These are phyloP conservation scores for Fusarium papillatum DNA, from an alignment of 2,329 filamentous ascomycete genomes.

Conservation along the genomic window DNA sequence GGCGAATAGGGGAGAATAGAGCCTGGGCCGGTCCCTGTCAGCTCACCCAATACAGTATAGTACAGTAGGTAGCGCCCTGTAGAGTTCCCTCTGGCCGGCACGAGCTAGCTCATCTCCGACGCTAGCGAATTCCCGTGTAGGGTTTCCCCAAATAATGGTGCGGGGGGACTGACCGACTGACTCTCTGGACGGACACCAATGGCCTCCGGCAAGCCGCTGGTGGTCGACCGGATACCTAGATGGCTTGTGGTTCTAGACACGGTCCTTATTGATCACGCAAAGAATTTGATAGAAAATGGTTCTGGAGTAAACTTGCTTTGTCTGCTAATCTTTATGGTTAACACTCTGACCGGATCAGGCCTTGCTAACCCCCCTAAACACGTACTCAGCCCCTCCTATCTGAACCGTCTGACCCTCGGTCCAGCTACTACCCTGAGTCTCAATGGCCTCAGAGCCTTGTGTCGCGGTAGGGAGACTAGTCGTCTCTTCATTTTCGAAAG, in stretches of 20 bases:
- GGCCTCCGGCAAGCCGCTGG: background rate
- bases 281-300: background rate
- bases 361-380: background rate
- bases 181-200: background rate
- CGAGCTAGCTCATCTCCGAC: background rate
- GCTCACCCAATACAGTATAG: background rate
- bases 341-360: background rate
- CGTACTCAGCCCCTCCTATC: background rate
- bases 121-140: conserved; percentile 10
- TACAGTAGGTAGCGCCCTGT: background rate
- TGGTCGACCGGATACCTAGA: background rate
- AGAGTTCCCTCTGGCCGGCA: background rate
- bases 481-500: background rate
- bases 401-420: background rate
- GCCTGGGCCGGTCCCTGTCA: background rate
- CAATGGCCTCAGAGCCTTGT: background rate
- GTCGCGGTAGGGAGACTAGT: background rate
- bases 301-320: background rate
- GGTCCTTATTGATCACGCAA: background rate
- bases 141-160: background rate
- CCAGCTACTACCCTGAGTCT: background rate
- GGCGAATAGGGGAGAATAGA: too few species aligned
- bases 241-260: background rate
- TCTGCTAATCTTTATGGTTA: background rate
- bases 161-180: background rate